phyloP scores from a whole-genome alignment of 805 yeast genomes.

The Yamadazyma kitorensis region DNA sequence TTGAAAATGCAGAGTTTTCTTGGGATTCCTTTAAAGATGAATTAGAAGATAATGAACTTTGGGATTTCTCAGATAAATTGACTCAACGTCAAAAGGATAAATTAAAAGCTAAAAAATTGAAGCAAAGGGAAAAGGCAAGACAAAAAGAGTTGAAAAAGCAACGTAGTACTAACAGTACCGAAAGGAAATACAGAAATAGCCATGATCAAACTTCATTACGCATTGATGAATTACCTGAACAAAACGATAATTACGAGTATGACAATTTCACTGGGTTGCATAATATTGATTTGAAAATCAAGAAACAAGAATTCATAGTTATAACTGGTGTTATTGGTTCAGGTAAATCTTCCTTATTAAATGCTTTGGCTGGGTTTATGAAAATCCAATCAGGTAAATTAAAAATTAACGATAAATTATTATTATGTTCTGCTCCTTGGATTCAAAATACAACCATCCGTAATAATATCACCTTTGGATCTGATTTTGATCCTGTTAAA shows the following conservation, averaged over 20 bases:
- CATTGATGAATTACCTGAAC: no score
- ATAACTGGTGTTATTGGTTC: conserved; percentile 44
- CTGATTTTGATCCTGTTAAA: conserved; percentile 23
- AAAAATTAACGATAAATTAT: conserved; percentile 25
- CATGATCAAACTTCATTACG: no score
- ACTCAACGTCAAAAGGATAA: conserved; percentile 12
- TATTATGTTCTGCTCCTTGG: conserved; percentile 41
- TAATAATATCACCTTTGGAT: conserved; percentile 39
- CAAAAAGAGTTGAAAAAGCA: conserved; percentile 5
- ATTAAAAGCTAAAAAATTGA: conserved; percentile 8
- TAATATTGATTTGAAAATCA: conserved; percentile 29
- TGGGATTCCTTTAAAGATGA: conserved; percentile 32
- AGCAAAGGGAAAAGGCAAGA: conserved; percentile 12
- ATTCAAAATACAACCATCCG: conserved; percentile 42
- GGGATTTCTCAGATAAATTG: conserved; percentile 19
- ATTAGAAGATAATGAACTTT: conserved; percentile 18
- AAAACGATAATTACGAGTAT: no score
- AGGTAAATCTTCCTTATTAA: conserved; percentile 41
- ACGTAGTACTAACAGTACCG: no score
- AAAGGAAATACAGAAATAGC: no score
- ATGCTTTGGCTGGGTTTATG: conserved; percentile 42
- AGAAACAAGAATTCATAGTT: conserved; percentile 35
- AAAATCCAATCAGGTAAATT: conserved; percentile 24
- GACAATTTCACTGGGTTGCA: conserved; percentile 30
- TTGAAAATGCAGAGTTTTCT: conserved; percentile 25